Conservation (phyloP, 352 stramenopile genomes). For the Phytophthora hybrid region DNA sequence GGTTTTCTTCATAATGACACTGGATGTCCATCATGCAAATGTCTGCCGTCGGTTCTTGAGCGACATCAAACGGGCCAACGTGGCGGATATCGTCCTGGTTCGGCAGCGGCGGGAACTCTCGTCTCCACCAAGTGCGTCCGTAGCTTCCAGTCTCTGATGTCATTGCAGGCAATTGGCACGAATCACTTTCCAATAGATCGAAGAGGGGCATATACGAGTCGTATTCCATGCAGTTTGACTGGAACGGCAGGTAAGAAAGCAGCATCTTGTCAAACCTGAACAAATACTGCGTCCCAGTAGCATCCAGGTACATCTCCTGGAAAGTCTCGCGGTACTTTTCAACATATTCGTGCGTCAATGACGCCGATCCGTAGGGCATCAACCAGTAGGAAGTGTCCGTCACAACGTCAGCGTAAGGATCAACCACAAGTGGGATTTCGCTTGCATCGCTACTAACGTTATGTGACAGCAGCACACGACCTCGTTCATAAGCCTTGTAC, state of each 20-base stretch:
- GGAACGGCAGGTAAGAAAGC: constrained; percentile 96
- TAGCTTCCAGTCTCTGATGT: constrained; percentile 73
- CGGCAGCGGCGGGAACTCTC: constrained; percentile 83
- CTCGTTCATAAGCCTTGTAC: constrained; percentile 93
- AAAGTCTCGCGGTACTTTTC: constrained; percentile 97
- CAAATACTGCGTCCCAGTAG: constrained; percentile 53
- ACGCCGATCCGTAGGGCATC: constrained; percentile 74
- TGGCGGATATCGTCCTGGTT: constrained; percentile 95
- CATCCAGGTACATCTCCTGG: constrained; percentile 84
- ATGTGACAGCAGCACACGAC: constrained; percentile 94
- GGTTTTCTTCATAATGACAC: constrained; percentile 95
- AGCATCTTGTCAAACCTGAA: constrained; percentile 88
- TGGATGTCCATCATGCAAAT: constrained; percentile 90
- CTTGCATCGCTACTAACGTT: constrained; percentile 79
- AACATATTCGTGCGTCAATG: constrained; percentile 88
- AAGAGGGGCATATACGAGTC: constrained; percentile 96
- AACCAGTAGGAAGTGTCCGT: constrained; percentile 69
- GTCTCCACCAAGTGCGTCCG: constrained; percentile 77
- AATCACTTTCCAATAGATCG: constrained; percentile 91
- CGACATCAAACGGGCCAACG: constrained; percentile 91
- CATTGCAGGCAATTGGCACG: constrained; percentile 90
- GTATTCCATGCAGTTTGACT: constrained; percentile 96
- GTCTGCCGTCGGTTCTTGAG: constrained; percentile 91
- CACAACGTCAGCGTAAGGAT: constrained; percentile 68
- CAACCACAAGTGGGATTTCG: constrained; percentile 79